These are phyloP conservation scores for Pleurotus tuber-regium DNA, from an alignment of 768 basidiomycete species.

Conservation along the genomic window DNA sequence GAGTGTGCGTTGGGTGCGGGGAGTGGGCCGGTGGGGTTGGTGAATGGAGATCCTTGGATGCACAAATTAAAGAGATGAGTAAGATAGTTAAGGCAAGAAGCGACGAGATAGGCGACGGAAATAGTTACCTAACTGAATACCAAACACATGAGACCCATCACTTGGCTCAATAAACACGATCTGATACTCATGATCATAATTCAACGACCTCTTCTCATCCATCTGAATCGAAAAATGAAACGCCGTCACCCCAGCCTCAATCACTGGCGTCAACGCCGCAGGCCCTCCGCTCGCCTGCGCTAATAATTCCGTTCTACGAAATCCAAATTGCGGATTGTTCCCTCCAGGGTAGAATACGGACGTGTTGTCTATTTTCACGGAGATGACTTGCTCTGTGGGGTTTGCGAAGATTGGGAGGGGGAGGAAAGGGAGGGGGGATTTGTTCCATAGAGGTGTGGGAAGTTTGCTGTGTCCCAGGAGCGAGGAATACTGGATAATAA, in stretches of 20 bases:
- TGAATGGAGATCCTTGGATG: slow-evolving; percentile 54
- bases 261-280: slow-evolving; percentile 31
- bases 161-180: slow-evolving; percentile 60
- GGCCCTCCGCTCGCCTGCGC: slow-evolving; percentile 39
- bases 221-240: slow-evolving; percentile 50
- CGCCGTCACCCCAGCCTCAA: slow-evolving; percentile 42
- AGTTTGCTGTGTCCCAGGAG: slow-evolving; percentile 34
- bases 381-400: slow-evolving; percentile 47
- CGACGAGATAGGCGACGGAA: neutral
- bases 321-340: slow-evolving; percentile 47
- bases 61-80: neutral
- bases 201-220: slow-evolving; percentile 41
- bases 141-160: slow-evolving; percentile 61
- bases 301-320: slow-evolving; percentile 59
- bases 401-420: slow-evolving; percentile 19
- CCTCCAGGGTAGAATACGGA: slow-evolving; percentile 56
- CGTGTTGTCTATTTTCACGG: slow-evolving; percentile 53
- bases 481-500: slow-evolving; percentile 40
- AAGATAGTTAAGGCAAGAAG: neutral
- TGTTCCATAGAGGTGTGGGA: slow-evolving; percentile 53
- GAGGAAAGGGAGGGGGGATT: slow-evolving; percentile 18
- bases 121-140: slow-evolving; percentile 50
- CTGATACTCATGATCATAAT: slow-evolving; percentile 60
- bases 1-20: slow-evolving; percentile 42
- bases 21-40: slow-evolving; percentile 41